Evolutionary conservation across 768 basidiomycete species (phyloP).

Genomic region (Boletus edulis): DNA sequence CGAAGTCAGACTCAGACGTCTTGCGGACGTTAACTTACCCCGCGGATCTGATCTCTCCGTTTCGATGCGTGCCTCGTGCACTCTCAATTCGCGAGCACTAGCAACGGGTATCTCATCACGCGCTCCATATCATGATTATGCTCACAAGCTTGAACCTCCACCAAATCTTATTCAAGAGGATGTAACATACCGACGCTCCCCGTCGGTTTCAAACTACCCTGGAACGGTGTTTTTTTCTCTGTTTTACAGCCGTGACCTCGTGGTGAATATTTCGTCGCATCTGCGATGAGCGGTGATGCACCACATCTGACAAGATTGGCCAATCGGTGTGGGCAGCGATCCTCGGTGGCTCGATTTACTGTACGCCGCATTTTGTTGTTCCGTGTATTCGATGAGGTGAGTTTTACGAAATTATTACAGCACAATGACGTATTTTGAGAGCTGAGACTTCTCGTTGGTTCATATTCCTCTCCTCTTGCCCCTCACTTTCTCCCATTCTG

Average conservation of each 20-base stretch:
- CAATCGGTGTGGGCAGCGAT: constrained; percentile 14
- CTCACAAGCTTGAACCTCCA: constrained; percentile 1
- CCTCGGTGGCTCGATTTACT: constrained; percentile 7
- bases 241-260: not conserved
- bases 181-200: not conserved
- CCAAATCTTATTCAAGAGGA: not conserved
- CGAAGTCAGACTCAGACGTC: constrained; percentile 6
- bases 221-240: not conserved
- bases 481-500: constrained; percentile 2
- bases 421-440: constrained; percentile 20
- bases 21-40: constrained; percentile 21
- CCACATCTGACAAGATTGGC: constrained; percentile 13
- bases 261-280: constrained; percentile 1
- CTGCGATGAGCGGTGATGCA: constrained; percentile 4
- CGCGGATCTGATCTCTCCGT: constrained; percentile 31
- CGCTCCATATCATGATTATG: not conserved
- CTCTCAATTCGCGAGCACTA: not conserved
- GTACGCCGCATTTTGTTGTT: constrained; percentile 17
- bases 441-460: constrained; percentile 11
- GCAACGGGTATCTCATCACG: constrained; percentile 10
- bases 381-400: constrained; percentile 20
- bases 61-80: constrained; percentile 28
- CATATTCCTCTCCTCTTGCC: constrained; percentile 1
- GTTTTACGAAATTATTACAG: constrained; percentile 35
- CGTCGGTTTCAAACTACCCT: not conserved